Percentiles rank a stretch among this genome's conserved stretches.
These are phyloP conservation scores for Bipolaris zeicola DNA, from an alignment of 2,329 filamentous ascomycete genomes.

Conservation along the genomic window DNA sequence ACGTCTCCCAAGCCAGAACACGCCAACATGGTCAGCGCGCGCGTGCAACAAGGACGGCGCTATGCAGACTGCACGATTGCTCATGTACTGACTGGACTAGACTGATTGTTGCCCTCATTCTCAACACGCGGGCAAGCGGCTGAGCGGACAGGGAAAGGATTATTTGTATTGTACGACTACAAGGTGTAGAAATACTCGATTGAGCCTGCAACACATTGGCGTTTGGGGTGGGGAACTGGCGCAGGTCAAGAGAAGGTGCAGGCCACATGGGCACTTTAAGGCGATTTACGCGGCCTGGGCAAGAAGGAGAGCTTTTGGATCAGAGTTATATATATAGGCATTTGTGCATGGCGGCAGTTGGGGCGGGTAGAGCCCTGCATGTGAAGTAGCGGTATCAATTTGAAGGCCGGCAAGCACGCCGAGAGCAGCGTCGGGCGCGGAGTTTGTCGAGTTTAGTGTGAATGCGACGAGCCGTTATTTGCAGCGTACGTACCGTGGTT, in stretches of 20 bases:
- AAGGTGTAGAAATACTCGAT: slow-evolving; percentile 28
- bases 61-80: not conserved
- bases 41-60: not conserved
- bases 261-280: slow-evolving; percentile 16
- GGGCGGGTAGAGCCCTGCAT: not conserved
- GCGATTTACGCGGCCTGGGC: slow-evolving; percentile 4
- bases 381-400: not conserved
- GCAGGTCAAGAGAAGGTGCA: slow-evolving; percentile 4
- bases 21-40: not conserved
- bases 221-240: slow-evolving; percentile 19
- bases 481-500: slow-evolving; percentile 9
- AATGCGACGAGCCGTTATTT: slow-evolving; percentile 1
- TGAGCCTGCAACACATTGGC: slow-evolving; percentile 30
- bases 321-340: not conserved
- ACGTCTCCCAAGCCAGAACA: slow-evolving; percentile 44
- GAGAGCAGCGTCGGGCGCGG: slow-evolving; percentile 5
- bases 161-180: slow-evolving; percentile 44
- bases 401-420: slow-evolving; percentile 5
- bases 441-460: not conserved
- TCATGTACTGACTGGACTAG: slow-evolving; percentile 54
- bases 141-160: slow-evolving; percentile 26
- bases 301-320: slow-evolving; percentile 3
- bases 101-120: slow-evolving; percentile 88
- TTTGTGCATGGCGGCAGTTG: slow-evolving; percentile 6
- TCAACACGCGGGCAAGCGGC: slow-evolving; percentile 83